Evolutionary conservation across 805 yeast species (phyloP).

Genomic region (Candida tammaniensis): DNA sequence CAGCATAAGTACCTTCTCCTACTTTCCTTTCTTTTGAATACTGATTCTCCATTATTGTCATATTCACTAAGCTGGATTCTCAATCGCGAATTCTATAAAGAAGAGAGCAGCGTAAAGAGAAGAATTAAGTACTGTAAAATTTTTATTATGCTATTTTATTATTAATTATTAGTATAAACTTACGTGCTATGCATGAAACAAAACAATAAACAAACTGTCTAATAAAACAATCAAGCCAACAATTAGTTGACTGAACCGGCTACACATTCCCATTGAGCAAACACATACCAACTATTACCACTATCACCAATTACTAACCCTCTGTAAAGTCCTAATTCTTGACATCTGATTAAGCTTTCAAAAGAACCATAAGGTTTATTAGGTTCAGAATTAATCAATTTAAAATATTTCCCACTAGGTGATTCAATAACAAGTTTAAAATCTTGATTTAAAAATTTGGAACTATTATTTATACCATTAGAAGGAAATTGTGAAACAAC

Average conservation of each 20-base stretch:
- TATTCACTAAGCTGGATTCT: too few species aligned
- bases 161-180: too few species aligned
- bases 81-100: background rate
- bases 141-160: too few species aligned
- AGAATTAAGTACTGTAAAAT: too few species aligned
- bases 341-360: constrained; percentile 57
- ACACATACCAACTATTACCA: constrained; percentile 79
- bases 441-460: constrained; percentile 36
- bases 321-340: constrained; percentile 79
- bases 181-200: too few species aligned
- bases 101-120: too few species aligned
- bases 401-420: constrained; percentile 77
- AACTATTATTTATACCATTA: constrained; percentile 41
- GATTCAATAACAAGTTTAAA: constrained; percentile 70
- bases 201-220: too few species aligned
- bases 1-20: constrained; percentile 99
- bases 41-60: too few species aligned
- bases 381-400: constrained; percentile 51
- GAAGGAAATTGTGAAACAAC: constrained; percentile 61
- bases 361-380: constrained; percentile 51
- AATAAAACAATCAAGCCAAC: too few species aligned
- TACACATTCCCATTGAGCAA: constrained; percentile 84
- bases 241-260: constrained; percentile 17
- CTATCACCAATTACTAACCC: constrained; percentile 77
- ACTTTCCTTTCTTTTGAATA: constrained; percentile 72